Evolutionary conservation across 1,139 yeast genomes (phyloP).

Genomic region (Saccharomyces hybrid): DNA sequence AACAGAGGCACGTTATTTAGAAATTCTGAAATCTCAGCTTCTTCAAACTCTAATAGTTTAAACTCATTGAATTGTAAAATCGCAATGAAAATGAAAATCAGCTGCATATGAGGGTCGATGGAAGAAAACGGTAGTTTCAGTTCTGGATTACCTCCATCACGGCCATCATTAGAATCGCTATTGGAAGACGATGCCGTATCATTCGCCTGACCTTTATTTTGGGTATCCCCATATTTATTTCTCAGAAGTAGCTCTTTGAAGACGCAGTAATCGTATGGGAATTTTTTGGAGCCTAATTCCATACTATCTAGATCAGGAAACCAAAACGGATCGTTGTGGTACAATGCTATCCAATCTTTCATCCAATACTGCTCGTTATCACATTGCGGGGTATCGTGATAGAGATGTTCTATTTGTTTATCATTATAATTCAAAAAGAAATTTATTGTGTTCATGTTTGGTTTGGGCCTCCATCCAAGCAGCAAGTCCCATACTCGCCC

Average conservation of each 20-base stretch:
- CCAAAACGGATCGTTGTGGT: slow-evolving; percentile 32
- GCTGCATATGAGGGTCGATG: slow-evolving; percentile 71
- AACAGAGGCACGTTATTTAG: slow-evolving; percentile 46
- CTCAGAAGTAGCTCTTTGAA: slow-evolving; percentile 25
- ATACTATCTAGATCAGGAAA: slow-evolving; percentile 31
- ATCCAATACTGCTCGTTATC: background rate
- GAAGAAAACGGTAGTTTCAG: slow-evolving; percentile 50
- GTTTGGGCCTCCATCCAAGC: slow-evolving; percentile 63
- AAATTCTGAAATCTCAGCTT: slow-evolving; percentile 77
- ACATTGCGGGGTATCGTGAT: slow-evolving; percentile 15
- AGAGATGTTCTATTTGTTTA: slow-evolving; percentile 28
- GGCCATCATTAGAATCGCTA: slow-evolving; percentile 3
- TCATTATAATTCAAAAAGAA: slow-evolving; percentile 33
- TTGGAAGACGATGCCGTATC: background rate
- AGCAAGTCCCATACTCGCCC: slow-evolving; percentile 86
- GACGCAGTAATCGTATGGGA: slow-evolving; percentile 25
- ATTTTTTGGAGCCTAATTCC: slow-evolving; percentile 22
- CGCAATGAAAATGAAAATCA: slow-evolving; percentile 70
- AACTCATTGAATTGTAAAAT: slow-evolving; percentile 73
- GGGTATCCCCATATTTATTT: slow-evolving; percentile 18
- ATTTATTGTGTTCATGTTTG: slow-evolving; percentile 27
- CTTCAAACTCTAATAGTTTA: slow-evolving; percentile 76
- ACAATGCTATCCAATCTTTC: slow-evolving; percentile 1
- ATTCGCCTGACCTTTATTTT: slow-evolving; percentile 3
- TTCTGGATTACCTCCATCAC: slow-evolving; percentile 12